These are phyloP conservation scores for Pichia sp. DNA, from an alignment of 1,139 yeast species.

Conservation along the genomic window DNA sequence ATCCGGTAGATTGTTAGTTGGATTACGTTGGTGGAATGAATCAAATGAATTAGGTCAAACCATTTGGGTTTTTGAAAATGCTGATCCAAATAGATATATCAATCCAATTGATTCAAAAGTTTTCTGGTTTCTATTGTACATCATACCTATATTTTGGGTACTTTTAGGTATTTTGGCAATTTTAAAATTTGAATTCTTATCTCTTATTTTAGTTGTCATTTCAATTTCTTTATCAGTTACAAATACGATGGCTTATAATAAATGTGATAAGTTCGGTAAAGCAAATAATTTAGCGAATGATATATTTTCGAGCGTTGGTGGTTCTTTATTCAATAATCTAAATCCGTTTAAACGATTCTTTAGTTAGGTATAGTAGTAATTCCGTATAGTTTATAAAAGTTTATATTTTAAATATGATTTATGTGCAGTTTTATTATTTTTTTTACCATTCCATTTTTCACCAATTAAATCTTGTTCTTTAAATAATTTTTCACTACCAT, in stretches of 20 bases:
- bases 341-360: conserved; percentile 38
- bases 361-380: neutral
- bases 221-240: conserved; percentile 69
- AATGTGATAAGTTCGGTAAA: conserved; percentile 84
- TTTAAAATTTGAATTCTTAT: conserved; percentile 69
- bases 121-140: conserved; percentile 77
- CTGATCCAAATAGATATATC: conserved; percentile 72
- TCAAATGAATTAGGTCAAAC: conserved; percentile 58
- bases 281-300: conserved; percentile 43
- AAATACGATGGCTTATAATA: conserved; percentile 82
- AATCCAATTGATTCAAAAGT: conserved; percentile 88
- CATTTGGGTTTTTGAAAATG: conserved; percentile 85
- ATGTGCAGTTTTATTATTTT: conserved; percentile 29
- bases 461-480: conserved; percentile 31
- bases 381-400: neutral
- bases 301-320: conserved; percentile 44
- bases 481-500: conserved; percentile 8
- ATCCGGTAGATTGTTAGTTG: conserved; percentile 82
- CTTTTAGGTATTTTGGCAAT: conserved; percentile 70
- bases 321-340: conserved; percentile 42
- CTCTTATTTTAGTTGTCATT: conserved; percentile 57
- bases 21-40: conserved; percentile 94
- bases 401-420: conserved; percentile 28
- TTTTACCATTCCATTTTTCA: conserved; percentile 24
- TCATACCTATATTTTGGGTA: conserved; percentile 70